phyloP scores from a whole-genome alignment of 140 eudicot genomes.

The Cichorium intybus region DNA sequence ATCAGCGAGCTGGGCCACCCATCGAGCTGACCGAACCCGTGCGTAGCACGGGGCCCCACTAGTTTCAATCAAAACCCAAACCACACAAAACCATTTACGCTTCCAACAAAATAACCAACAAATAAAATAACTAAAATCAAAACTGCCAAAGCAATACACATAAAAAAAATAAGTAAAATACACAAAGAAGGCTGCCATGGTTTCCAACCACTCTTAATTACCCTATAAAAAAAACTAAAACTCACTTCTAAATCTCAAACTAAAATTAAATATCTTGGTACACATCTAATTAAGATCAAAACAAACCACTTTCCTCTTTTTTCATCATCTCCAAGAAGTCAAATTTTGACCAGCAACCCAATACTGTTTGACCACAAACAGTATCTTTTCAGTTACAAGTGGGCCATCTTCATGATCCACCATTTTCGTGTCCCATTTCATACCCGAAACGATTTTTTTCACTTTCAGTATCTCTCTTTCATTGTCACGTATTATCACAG shows the following conservation, averaged over 20 bases:
- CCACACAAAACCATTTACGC: neutral
- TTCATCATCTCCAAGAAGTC: constrained; percentile 33
- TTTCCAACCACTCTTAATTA: constrained; percentile 13
- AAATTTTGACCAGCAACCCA: constrained; percentile 69
- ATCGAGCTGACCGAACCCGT: too few relatives aligned
- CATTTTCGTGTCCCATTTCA: constrained; percentile 73
- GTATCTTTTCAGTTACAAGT: constrained; percentile 55
- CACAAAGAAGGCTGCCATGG: constrained; percentile 4
- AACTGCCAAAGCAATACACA: constrained; percentile 8
- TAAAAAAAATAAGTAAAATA: neutral
- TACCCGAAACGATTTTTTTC: constrained; percentile 53
- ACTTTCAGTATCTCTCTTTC: constrained; percentile 47
- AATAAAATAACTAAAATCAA: neutral
- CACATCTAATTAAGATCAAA: constrained; percentile 19
- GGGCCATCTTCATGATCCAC: constrained; percentile 82
- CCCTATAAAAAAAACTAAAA: constrained; percentile 22
- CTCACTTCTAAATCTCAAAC: constrained; percentile 22
- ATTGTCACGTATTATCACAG: constrained; percentile 62
- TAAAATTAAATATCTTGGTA: constrained; percentile 2
- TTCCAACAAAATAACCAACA: neutral
- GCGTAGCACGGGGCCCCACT: too few relatives aligned
- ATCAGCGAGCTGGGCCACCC: too few relatives aligned
- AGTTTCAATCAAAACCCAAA: too few relatives aligned
- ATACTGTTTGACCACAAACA: constrained; percentile 70
- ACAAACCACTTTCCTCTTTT: constrained; percentile 9